A percentile compares a stretch with the other conserved stretches of the same genome.
Evolutionary conservation across 352 stramenopile genomes (phyloP).

Genomic region (Globisporangium splendens): DNA sequence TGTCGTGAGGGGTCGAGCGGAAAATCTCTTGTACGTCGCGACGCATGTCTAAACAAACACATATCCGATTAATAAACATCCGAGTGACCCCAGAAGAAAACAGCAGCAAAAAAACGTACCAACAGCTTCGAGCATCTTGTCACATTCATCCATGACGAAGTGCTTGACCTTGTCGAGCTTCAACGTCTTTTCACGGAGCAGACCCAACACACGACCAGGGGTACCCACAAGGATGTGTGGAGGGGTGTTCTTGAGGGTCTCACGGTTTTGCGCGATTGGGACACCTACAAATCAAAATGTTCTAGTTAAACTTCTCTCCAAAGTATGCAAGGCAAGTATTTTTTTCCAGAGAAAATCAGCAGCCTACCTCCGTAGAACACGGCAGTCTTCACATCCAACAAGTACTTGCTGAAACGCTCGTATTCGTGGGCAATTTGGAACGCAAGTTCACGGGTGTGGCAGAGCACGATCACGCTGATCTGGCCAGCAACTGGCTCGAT

Average conservation of each 20-base stretch:
- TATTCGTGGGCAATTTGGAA: slow-evolving; percentile 99
- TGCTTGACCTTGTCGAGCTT: slow-evolving; percentile 99
- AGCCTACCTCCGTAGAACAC: slow-evolving; percentile 95
- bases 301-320: slow-evolving; percentile 5
- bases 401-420: slow-evolving; percentile 99
- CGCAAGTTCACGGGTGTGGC: slow-evolving; percentile 99
- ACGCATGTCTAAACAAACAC: slow-evolving; percentile 91
- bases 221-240: slow-evolving; percentile 98
- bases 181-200: slow-evolving; percentile 93
- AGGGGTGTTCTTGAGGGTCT: slow-evolving; percentile 95
- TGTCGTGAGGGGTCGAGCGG: slow-evolving; percentile 97
- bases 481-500: slow-evolving; percentile 89
- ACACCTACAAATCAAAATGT: slow-evolving; percentile 53
- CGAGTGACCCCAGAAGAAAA: background rate
- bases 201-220: slow-evolving; percentile 91
- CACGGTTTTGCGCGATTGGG: slow-evolving; percentile 92
- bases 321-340: background rate
- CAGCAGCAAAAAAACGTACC: slow-evolving; percentile 36
- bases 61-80: background rate
- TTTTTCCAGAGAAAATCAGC: background rate
- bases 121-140: slow-evolving; percentile 98
- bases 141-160: slow-evolving; percentile 99
- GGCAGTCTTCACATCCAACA: slow-evolving; percentile 94
- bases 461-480: slow-evolving; percentile 97
- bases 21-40: slow-evolving; percentile 99